Evolutionary conservation across 441 rosid species (phyloP).

Genomic region (Macaranga tanarius): DNA sequence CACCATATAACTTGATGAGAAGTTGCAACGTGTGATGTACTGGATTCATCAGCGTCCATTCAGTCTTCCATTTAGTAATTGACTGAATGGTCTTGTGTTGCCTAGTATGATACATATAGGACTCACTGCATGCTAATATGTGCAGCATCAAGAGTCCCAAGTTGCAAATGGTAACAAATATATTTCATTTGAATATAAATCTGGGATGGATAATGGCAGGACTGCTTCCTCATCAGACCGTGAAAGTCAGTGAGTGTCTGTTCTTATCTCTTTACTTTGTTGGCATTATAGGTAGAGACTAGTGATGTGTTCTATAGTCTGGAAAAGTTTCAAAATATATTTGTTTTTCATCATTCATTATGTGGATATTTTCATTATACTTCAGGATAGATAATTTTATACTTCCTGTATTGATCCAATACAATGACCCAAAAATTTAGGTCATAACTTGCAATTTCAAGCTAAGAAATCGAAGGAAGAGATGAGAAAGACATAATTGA

Average conservation of each 20-base stretch:
- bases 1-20: neutral
- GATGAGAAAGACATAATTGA: too few relatives aligned
- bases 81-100: constrained; percentile 16
- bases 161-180: constrained; percentile 80
- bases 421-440: too few relatives aligned
- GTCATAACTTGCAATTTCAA: too few relatives aligned
- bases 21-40: neutral
- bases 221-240: constrained; percentile 94
- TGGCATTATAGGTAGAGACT: constrained; percentile 16
- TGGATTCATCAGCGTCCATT: neutral
- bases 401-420: neutral
- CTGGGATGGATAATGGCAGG: constrained; percentile 95
- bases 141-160: constrained; percentile 93
- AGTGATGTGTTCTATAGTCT: neutral
- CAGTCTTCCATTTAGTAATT: neutral
- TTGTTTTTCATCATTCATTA: neutral
- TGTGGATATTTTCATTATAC: constrained; percentile 3
- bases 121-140: constrained; percentile 25
- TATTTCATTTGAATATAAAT: constrained; percentile 87
- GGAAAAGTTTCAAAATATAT: neutral
- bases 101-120: constrained; percentile 21
- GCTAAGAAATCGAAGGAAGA: too few relatives aligned
- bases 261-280: constrained; percentile 14
- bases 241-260: constrained; percentile 94
- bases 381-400: neutral